Evolutionary conservation across 345 rosid species (phyloP), one percentile per base, ranked within the genome.

Genomic region (Lumnitzera littorea): DNA sequence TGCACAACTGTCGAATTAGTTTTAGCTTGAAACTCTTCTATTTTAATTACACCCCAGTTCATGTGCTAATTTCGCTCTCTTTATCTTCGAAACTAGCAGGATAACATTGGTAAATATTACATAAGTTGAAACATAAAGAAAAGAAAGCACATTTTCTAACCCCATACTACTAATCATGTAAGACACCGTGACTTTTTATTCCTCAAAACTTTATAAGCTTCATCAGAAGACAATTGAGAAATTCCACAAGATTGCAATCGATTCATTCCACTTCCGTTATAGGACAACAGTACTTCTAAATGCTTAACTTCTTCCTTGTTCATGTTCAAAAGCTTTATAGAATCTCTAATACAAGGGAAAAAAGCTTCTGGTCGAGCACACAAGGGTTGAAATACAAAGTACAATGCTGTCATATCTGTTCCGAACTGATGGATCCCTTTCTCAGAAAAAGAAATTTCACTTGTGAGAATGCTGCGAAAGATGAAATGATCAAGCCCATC

Each of bases 401-500:
- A 73, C 67, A 89, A 55, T 2, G 86, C 89, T 59, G 61, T 66
- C 75, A 81, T 78, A 25, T 84, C 84, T 1, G 70, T 67, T 57
- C 60, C 73, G 56, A 86, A 81, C 62, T 55, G 83, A 52, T 48
- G 20, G 47, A 70, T 69, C 60, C 71, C 73, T 24, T 61, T 50
- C 3, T 53, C 17, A 3, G 74, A 71, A 46, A 79, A 72, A 50
- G 27, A 62, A 61, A 71, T 46, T 31, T 73, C 75, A 23, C 67
- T 55, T 1, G 56, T 16, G 15, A 71, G 68, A 56, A 81, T 70
- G 67, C 82, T 78, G 69, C 81, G 8, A 51, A 70, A 78, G 20
- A 86, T 74, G 63, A 77, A 89, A 63, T 78, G 86, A 64, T 89
- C 96, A 13, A 89, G 80, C 66, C 89, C 94, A 14, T 84, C 84